Evolutionary conservation across 2,329 filamentous ascomycete species (phyloP).

Genomic region (Arachnomyces sp.): DNA sequence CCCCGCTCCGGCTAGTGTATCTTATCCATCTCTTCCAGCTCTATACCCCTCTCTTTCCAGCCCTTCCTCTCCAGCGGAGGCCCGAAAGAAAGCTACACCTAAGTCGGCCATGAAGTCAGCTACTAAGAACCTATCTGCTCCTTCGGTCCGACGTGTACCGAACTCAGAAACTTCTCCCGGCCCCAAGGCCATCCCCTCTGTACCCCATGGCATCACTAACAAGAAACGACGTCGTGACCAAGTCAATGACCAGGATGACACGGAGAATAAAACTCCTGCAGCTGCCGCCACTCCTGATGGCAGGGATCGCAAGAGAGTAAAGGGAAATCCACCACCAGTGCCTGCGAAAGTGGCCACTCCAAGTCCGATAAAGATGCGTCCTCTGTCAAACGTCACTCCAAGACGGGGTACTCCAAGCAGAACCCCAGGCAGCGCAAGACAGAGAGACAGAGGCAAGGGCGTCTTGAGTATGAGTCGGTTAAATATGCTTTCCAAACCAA

Average conservation of each 20-base stretch:
- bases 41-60: conserved; percentile 33
- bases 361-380: conserved; percentile 26
- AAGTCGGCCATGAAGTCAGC: conserved; percentile 6
- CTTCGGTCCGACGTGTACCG: conserved; percentile 35
- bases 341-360: conserved; percentile 21
- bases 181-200: conserved; percentile 19
- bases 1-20: conserved; percentile 33
- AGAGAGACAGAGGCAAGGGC: conserved; percentile 21
- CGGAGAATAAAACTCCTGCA: conserved; percentile 25
- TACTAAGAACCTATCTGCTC: conserved; percentile 14
- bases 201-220: conserved; percentile 33
- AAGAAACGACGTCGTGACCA: conserved; percentile 32
- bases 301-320: conserved; percentile 30
- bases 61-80: conserved; percentile 14
- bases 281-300: conserved; percentile 15
- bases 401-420: conserved; percentile 21
- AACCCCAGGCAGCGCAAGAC: conserved; percentile 15
- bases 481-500: conserved; percentile 41
- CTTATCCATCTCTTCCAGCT: conserved; percentile 28
- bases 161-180: conserved; percentile 20
- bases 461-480: conserved; percentile 37
- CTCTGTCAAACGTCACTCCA: conserved; percentile 6
- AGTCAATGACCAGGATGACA: conserved; percentile 22
- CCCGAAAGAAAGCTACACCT: no score
- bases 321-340: conserved; percentile 14